Evolutionary conservation across 75 land plant genomes (phyloP), one percentile per base, ranked within the genome.

Genomic region (Sequoia sempervirens): DNA sequence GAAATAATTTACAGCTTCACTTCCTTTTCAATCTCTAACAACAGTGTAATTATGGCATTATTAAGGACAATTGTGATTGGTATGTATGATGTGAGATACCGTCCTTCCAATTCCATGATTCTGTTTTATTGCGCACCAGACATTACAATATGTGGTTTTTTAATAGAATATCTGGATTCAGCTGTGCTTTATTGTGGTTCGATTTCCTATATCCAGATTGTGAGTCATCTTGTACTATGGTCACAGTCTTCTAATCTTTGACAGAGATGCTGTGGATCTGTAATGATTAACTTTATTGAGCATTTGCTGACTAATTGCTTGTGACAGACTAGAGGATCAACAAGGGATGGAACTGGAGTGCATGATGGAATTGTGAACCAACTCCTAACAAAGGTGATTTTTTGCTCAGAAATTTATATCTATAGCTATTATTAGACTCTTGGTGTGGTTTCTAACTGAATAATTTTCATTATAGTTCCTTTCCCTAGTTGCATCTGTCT

Each of bases 301-400:
- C 30, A 69, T 30, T 69, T 69, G 73, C 72, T 69, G 14, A 69
- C 36, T 10, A 10, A 12, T 10, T 80, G 23, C n/a, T 28, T 70
- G 47, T 85, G 38, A 52, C 92, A 97, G 97, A 84, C 94, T 28
- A 90, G 99, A 88, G 99, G 99, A 45, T 94, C 98, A 36, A 98
- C 98, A 50, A 88, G 96, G 87, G 99, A 98, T 87, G 96, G 99
- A 53, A 98, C 99, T 58, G 98, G 99, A 83, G 99, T 96, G 18
- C 99, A 98, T 87, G 99, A 98, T 84, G 90, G 99, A 68, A 98
- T 98, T 89, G 99, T 98, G 6, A 98, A 98, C 84, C 99, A 98
- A 88, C 93, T 98, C 1, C 95, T 98, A 75, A 98, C 99, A 54
- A 98, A 98, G 98, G 99, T 95, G 40, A 34, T 64, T 79, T 47